Evolutionary conservation across 2,329 filamentous ascomycete genomes (phyloP).

Genomic region (Diaporthe batatas): DNA sequence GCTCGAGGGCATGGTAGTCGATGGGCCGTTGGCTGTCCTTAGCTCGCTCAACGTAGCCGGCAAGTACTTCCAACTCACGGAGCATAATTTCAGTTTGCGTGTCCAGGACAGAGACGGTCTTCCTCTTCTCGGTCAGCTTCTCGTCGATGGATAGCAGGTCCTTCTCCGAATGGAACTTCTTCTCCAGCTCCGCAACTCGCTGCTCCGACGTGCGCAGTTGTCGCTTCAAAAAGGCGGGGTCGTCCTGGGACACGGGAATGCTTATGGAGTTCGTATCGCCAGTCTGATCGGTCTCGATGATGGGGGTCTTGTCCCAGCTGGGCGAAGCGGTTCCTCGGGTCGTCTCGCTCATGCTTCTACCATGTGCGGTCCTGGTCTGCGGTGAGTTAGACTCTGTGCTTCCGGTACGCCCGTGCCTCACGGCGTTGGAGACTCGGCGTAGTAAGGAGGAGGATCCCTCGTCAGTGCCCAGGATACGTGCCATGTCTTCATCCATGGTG

Average conservation of each 20-base stretch:
- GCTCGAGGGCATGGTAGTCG: slow-evolving; percentile 85
- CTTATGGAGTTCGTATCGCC: slow-evolving; percentile 72
- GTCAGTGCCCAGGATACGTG: slow-evolving; percentile 84
- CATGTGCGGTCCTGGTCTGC: slow-evolving; percentile 61
- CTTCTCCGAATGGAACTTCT: slow-evolving; percentile 77
- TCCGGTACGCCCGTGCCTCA: slow-evolving; percentile 90
- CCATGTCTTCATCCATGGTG: slow-evolving; percentile 96
- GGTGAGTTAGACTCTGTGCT: slow-evolving; percentile 74
- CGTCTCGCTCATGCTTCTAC: slow-evolving; percentile 76
- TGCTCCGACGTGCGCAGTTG: slow-evolving; percentile 87
- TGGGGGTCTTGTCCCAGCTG: slow-evolving; percentile 78
- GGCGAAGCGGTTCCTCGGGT: slow-evolving; percentile 73
- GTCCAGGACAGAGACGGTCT: slow-evolving; percentile 93
- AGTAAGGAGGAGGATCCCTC: slow-evolving; percentile 84
- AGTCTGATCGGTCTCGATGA: slow-evolving; percentile 63
- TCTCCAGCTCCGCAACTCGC: slow-evolving; percentile 86
- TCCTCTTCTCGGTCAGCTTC: slow-evolving; percentile 91
- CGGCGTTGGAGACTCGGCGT: slow-evolving; percentile 90
- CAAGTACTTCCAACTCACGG: slow-evolving; percentile 88
- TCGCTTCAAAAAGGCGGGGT: slow-evolving; percentile 76
- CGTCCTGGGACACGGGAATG: slow-evolving; percentile 77
- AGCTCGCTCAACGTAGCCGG: slow-evolving; percentile 87
- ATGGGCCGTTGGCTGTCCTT: slow-evolving; percentile 86
- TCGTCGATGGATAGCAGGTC: slow-evolving; percentile 83
- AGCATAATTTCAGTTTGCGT: slow-evolving; percentile 97